Base-by-base conservation (phyloP, 768 basidiomycete species). In the Auricularia auricula-judae region DNA sequence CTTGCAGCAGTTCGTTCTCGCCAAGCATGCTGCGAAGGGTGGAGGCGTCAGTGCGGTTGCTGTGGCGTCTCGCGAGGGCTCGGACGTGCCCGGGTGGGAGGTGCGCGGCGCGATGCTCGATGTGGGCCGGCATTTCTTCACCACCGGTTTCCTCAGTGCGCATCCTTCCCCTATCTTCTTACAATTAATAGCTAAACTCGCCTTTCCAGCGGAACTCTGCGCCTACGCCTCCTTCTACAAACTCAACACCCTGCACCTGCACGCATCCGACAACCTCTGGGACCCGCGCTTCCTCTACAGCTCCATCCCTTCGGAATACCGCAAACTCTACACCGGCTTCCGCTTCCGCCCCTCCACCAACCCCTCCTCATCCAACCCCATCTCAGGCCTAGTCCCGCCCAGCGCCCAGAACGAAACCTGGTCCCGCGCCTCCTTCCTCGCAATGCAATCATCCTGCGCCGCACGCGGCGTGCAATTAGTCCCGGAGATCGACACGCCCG, bases 71-170 rank as follows among this genome's bases (percentile, higher is more conserved):
- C 79, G 79, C 2, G 70, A 66, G 1, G 76, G 76, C 1, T 68
- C 71, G 0, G 79, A 80, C 68, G 67, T 73, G 12, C 79, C 80
- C 0, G 78, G 77, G 2, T 80, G 80, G 78, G 78, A 76, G 61
- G 70, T 78, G 2, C 75, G 78, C 42, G 79, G 79, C 0, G 78
- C 80, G 68, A 78, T 80, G 80, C 71, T 80, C 1, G 80, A 81
- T 65, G 75, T 72, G 4, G 80, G 77, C n/a, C 74, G 79, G 7
- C 80, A 81, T 66, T 80, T 77, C 76, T 80, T 76, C 62, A 69
- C 74, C 4, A 70, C 75, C 0, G 71, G 72, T 10, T 79, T 80
- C 65, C 71, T 80, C 16, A 70, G 78, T 75, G 56, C 64, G 73
- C 65, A 1, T 1, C 8, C 36, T n/a, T 12, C 34, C 33, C 18